Evolutionary conservation across 2,329 filamentous ascomycete species (phyloP).

Genomic region (Aspergillus sp.): DNA sequence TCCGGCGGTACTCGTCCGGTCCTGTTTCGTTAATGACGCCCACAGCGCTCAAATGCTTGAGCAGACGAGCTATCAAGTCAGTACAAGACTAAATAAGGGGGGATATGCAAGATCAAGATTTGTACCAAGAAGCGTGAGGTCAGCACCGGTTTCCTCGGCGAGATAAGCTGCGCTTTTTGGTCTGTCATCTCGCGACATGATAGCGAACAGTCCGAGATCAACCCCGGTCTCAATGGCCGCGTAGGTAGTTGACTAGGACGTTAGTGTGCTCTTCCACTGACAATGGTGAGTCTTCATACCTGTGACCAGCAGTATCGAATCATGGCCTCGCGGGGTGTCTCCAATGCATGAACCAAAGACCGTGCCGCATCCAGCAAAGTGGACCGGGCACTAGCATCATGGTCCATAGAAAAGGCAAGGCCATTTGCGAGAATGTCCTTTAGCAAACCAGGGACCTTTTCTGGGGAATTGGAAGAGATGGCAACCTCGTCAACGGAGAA

Average conservation of each 20-base stretch:
- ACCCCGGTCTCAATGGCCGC: constrained; percentile 18
- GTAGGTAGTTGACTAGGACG: constrained; percentile 12
- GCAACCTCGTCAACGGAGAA: constrained; percentile 8
- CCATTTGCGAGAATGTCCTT: constrained; percentile 7
- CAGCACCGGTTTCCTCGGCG: constrained; percentile 13
- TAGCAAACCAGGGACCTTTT: constrained; percentile 8
- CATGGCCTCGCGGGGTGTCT: constrained; percentile 46
- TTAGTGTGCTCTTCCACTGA: too few relatives aligned
- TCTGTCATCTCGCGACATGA: constrained; percentile 14
- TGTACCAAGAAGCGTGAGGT: constrained; percentile 14
- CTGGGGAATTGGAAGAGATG: constrained; percentile 7
- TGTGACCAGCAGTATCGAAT: constrained; percentile 43
- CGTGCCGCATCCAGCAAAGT: constrained; percentile 13
- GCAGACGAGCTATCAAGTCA: constrained; percentile 17
- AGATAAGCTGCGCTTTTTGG: constrained; percentile 16
- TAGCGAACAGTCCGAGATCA: constrained; percentile 17
- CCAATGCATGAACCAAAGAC: constrained; percentile 21
- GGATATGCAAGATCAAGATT: neutral
- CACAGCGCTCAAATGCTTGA: constrained; percentile 32
- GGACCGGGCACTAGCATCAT: constrained; percentile 7
- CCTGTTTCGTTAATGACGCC: constrained; percentile 28
- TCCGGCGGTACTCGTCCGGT: constrained; percentile 26
- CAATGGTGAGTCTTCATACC: constrained; percentile 8
- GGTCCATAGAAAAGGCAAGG: constrained; percentile 1
- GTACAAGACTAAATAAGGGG: neutral